phyloP scores from a whole-genome alignment of 257 asterid species.

The Scutellaria minor region DNA sequence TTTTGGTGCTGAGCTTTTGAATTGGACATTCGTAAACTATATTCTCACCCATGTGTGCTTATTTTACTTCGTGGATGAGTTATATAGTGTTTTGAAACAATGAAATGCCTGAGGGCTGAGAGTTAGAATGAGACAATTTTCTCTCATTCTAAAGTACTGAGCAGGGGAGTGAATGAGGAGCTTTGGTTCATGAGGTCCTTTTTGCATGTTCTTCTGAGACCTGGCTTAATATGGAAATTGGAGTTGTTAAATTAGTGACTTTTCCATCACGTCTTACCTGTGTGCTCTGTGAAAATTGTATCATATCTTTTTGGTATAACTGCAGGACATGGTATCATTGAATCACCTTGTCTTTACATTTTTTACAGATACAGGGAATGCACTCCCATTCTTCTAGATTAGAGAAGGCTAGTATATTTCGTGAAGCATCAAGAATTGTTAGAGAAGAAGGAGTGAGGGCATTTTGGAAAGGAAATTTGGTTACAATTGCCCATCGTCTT shows the following conservation, averaged over 20 bases:
- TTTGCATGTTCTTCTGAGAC: too few relatives aligned
- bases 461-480: conserved; percentile 92
- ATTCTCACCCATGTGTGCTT: not conserved
- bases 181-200: too few relatives aligned
- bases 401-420: conserved; percentile 71
- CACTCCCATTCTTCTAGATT: conserved; percentile 60
- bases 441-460: conserved; percentile 82
- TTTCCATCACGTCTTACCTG: not conserved
- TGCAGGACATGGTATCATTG: conserved; percentile 10
- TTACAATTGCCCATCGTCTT: conserved; percentile 80
- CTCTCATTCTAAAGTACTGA: too few relatives aligned
- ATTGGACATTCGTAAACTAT: not conserved
- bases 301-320: not conserved
- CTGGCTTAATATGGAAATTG: too few relatives aligned
- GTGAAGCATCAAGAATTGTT: conserved; percentile 66
- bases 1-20: conserved; percentile 11
- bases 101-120: too few relatives aligned
- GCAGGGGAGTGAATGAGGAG: too few relatives aligned
- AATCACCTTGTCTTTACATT: not conserved
- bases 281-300: conserved; percentile 3
- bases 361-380: conserved; percentile 76
- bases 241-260: too few relatives aligned
- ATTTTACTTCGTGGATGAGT: not conserved
- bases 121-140: too few relatives aligned
- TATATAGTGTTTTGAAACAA: not conserved